Percentiles rank a stretch among this genome's conserved stretches.
Conservation (phyloP, 176 grass and related monocot species). For the Raddia distichophylla region DNA sequence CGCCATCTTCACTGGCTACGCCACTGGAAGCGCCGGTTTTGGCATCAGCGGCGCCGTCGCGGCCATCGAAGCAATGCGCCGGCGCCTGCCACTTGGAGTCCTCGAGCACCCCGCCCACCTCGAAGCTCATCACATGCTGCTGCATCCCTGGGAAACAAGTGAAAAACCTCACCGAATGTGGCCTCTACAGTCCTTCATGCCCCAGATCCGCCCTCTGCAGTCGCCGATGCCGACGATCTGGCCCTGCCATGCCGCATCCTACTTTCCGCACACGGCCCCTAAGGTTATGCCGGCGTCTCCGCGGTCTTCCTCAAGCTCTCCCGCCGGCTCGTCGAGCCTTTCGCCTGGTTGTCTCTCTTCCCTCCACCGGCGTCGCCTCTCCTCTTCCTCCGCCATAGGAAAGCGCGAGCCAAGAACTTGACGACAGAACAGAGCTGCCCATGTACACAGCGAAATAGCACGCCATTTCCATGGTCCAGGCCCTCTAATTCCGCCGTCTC, state of each 20-base stretch:
- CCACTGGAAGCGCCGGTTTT: not conserved
- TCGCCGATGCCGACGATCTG: too few species aligned
- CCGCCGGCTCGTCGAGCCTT: too few species aligned
- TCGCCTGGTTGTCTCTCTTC: too few species aligned
- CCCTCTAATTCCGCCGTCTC: slow-evolving; percentile 22
- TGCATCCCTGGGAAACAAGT: slow-evolving; percentile 45
- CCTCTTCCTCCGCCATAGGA: not conserved
- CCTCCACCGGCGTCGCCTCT: too few species aligned
- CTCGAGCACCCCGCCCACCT: slow-evolving; percentile 55
- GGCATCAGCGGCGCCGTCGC: too few species aligned
- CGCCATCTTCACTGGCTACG: not conserved
- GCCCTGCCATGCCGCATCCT: too few species aligned
- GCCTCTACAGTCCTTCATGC: too few species aligned
- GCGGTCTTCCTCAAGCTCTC: too few species aligned
- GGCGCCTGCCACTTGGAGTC: slow-evolving; percentile 69
- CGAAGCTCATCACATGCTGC: slow-evolving; percentile 64
- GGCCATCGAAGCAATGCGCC: slow-evolving; percentile 41
- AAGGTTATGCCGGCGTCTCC: too few species aligned
- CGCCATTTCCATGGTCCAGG: slow-evolving; percentile 39
- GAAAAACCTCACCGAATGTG: too few species aligned
- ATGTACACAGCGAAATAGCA: slow-evolving; percentile 33
- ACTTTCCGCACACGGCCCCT: too few species aligned
- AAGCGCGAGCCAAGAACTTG: slow-evolving; percentile 33
- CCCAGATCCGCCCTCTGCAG: too few species aligned
- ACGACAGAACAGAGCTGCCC: slow-evolving; percentile 30